A percentile compares a stretch with the other conserved stretches of the same genome.
phyloP scores from a whole-genome alignment of 176 grass and related monocot species.

The Zea luxurians region DNA sequence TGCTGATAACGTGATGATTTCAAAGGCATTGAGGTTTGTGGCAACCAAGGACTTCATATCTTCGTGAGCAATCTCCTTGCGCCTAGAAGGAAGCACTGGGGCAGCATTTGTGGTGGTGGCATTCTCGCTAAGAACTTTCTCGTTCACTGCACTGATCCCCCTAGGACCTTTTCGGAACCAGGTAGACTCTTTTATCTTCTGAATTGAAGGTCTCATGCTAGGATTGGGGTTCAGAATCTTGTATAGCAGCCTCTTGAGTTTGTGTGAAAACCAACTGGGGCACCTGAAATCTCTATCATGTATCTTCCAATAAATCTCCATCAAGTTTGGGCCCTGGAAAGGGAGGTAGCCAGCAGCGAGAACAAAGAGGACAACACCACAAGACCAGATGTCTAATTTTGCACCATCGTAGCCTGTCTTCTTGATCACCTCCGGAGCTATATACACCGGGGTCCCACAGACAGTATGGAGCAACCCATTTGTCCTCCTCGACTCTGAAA shows the following conservation, averaged over 20 bases:
- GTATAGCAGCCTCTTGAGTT: slow-evolving; percentile 57
- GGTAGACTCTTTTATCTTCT: slow-evolving; percentile 69
- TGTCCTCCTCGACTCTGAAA: slow-evolving; percentile 58
- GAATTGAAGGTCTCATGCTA: slow-evolving; percentile 58
- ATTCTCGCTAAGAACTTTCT: slow-evolving; percentile 32
- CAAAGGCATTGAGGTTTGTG: slow-evolving; percentile 73
- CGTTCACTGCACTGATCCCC: slow-evolving; percentile 32
- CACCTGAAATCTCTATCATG: slow-evolving; percentile 67
- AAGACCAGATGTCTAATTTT: slow-evolving; percentile 86
- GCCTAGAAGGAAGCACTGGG: slow-evolving; percentile 13
- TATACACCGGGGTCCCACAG: slow-evolving; percentile 85
- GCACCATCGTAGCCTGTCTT: slow-evolving; percentile 69
- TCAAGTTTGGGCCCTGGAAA: slow-evolving; percentile 71
- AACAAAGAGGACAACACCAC: slow-evolving; percentile 85
- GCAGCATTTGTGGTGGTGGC: not conserved
- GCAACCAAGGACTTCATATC: slow-evolving; percentile 41
- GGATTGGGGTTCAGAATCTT: slow-evolving; percentile 84
- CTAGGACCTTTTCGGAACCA: slow-evolving; percentile 74
- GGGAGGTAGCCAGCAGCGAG: slow-evolving; percentile 71
- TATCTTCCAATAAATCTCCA: slow-evolving; percentile 80
- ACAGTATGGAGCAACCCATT: slow-evolving; percentile 76
- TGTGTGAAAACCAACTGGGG: slow-evolving; percentile 67
- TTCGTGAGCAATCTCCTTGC: slow-evolving; percentile 30
- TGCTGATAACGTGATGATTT: slow-evolving; percentile 72
- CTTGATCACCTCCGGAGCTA: slow-evolving; percentile 82